These are phyloP conservation scores for Catunica adiposa DNA, from an alignment of 2,329 filamentous ascomycete genomes.

Conservation along the genomic window DNA sequence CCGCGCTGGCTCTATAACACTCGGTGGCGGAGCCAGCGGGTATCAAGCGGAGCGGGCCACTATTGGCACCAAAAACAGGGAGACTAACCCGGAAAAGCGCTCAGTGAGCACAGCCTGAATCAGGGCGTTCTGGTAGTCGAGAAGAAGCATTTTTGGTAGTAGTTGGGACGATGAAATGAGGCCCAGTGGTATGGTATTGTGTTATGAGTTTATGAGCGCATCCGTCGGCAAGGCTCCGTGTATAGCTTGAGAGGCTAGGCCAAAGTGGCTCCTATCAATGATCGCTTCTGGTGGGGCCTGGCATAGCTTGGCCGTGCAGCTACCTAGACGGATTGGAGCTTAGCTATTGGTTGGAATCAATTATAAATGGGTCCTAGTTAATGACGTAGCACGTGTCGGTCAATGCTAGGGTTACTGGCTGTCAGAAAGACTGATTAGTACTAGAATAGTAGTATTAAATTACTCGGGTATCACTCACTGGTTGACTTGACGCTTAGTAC, in stretches of 20 bases:
- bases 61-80: background rate
- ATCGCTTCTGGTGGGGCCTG: conserved; percentile 11
- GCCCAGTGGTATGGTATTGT: background rate
- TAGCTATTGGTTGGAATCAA: conserved; percentile 7
- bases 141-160: conserved; percentile 55
- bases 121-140: conserved; percentile 97
- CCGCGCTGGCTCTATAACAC: no score
- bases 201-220: background rate
- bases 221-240: conserved; percentile 6
- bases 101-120: conserved; percentile 94
- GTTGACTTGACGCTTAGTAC: no score
- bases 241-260: conserved; percentile 6
- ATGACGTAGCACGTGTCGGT: conserved; percentile 5
- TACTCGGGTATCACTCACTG: no score
- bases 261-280: conserved; percentile 9
- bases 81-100: conserved; percentile 62
- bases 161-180: background rate
- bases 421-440: no score
- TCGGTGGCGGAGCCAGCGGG: background rate
- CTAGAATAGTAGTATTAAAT: no score
- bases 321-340: conserved; percentile 1
- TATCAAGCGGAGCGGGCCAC: no score
- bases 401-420: background rate
- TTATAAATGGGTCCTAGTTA: background rate
- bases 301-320: conserved; percentile 10